Evolutionary conservation across 768 basidiomycete species (phyloP), one percentile per base, ranked within the genome.

Genomic region (Cubamyces sp.): DNA sequence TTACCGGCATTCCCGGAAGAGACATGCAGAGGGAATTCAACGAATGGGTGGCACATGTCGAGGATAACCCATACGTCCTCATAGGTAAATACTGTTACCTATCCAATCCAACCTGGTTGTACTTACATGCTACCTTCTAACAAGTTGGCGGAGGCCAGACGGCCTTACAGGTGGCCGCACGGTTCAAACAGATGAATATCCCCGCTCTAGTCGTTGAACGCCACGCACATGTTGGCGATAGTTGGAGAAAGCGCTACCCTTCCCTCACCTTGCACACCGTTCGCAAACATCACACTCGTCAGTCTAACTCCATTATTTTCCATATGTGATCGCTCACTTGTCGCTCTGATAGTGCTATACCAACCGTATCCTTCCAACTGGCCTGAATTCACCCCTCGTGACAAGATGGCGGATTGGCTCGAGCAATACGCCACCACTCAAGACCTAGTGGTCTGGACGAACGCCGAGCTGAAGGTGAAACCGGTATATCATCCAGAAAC

Each of bases 361-460:
- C 60, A 52, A 14, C 46, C 64, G 15, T 57, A 53, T 45, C 60
- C 64, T 1, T 45, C 54, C 19, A 60, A 63, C 57, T 72, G 61
- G 55, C 62, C 65, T 9, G 51, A 61, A 6, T 64, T 53, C 45
- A 74, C 76, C 2, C 81, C 85, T 1, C 82, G 84, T 5, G 67
- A 69, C 12, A 87, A 86, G 83, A 77, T 90, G n/a, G 87, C 82
- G 1, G 83, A 85, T 63, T 90, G 85, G 84, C 73, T 89, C 16
- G 87, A 90, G 68, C 75, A 74, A 4, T 90, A 89, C 62, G 86
- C 83, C 0, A 76, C 82, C 4, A 69, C 78, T 3, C 76, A 88
- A 37, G 88, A 89, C 57, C 71, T 90, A 42, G 82, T 87, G 59
- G 81, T 86, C 11, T 89, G 87, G 88, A 84, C 81, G 0, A 81